phyloP scores from a whole-genome alignment of 2,329 filamentous ascomycete genomes.

The Dothidotthia symphoricarpi region DNA sequence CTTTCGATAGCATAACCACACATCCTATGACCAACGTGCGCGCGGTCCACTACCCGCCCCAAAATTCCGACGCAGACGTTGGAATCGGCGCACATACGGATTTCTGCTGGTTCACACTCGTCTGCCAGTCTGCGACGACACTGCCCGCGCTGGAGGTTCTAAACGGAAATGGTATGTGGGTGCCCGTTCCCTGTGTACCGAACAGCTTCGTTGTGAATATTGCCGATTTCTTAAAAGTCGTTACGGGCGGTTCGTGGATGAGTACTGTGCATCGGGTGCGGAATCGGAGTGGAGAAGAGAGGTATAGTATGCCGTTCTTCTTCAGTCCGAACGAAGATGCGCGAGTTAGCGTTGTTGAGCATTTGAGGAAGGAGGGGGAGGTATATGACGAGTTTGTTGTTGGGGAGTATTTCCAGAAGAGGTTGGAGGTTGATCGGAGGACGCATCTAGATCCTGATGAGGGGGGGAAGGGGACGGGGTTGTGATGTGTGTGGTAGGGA shows the following conservation, averaged over 20 bases:
- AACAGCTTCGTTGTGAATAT: slow-evolving; percentile 45
- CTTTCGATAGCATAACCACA: slow-evolving; percentile 41
- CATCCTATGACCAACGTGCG: slow-evolving; percentile 47
- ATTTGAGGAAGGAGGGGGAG: slow-evolving; percentile 26
- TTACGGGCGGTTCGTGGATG: slow-evolving; percentile 44
- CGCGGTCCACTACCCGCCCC: slow-evolving; percentile 44
- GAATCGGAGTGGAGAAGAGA: slow-evolving; percentile 40
- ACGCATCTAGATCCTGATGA: slow-evolving; percentile 29
- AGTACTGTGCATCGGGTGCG: slow-evolving; percentile 44
- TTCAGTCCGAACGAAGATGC: slow-evolving; percentile 40
- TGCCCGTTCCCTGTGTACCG: slow-evolving; percentile 39
- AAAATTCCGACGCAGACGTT: slow-evolving; percentile 30
- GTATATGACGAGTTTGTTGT: slow-evolving; percentile 32
- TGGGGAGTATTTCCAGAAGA: slow-evolving; percentile 35
- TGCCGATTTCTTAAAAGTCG: slow-evolving; percentile 43
- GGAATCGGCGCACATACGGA: slow-evolving; percentile 47
- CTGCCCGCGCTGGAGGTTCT: slow-evolving; percentile 42
- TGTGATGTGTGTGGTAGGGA: too few species aligned
- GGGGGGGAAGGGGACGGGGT: slow-evolving; percentile 1
- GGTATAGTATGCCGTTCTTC: slow-evolving; percentile 47
- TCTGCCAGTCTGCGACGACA: slow-evolving; percentile 29
- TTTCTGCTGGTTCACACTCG: slow-evolving; percentile 47
- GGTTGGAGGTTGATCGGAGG: slow-evolving; percentile 33
- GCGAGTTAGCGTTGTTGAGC: slow-evolving; percentile 30
- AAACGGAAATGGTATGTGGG: slow-evolving; percentile 45